phyloP scores from a whole-genome alignment of 2,329 filamentous ascomycete species.

The Sporothrix globosa region DNA sequence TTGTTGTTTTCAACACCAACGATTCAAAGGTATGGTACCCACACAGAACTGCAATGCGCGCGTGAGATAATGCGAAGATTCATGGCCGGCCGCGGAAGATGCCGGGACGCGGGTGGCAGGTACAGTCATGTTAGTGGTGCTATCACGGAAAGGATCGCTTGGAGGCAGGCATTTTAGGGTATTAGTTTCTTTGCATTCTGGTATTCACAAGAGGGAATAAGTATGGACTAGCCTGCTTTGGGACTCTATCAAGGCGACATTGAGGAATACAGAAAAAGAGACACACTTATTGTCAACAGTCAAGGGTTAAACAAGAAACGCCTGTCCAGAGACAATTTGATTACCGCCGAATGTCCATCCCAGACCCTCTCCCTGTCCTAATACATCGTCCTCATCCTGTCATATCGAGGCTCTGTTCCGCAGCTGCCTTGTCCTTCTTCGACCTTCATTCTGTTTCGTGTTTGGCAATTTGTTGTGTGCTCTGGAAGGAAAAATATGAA shows the following conservation, averaged over 20 bases:
- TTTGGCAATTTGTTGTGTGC: not conserved
- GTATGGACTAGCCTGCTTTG: not conserved
- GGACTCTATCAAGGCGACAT: not conserved
- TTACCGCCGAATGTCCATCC: not conserved
- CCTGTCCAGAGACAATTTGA: slow-evolving; percentile 11
- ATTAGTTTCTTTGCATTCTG: slow-evolving; percentile 2
- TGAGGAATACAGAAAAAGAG: not conserved
- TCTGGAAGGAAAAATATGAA: not conserved
- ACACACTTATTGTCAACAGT: not conserved
- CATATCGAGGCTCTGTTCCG: not conserved
- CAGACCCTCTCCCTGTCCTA: not conserved
- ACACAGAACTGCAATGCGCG: not conserved
- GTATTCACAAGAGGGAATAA: not conserved
- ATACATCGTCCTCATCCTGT: not conserved
- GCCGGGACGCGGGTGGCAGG: not conserved
- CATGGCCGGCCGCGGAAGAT: slow-evolving; percentile 2
- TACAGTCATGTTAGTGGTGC: no score
- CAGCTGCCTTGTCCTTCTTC: not conserved
- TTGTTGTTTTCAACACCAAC: not conserved
- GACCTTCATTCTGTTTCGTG: not conserved
- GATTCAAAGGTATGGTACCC: no score
- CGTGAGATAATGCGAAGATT: not conserved
- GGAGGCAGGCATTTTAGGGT: no score
- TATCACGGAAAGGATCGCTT: no score
- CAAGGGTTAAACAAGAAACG: not conserved